Base-by-base conservation (phyloP, 371 early-diverging fungal genomes). In the Mortierella sp. region DNA sequence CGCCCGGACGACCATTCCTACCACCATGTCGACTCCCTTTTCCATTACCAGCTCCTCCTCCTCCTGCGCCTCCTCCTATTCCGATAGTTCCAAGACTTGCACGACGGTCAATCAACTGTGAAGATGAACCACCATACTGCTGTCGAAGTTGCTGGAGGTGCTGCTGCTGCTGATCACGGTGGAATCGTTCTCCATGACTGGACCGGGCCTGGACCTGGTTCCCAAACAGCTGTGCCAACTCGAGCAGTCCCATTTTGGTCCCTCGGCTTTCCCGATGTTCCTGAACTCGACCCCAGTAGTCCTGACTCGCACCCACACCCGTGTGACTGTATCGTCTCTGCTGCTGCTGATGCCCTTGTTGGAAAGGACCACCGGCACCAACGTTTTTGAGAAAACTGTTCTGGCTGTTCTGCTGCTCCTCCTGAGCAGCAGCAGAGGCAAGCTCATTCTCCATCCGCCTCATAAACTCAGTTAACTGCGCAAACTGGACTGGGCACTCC, bases 401-500 rank as follows among this genome's bases (percentile, higher is more conserved):
- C 16, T 29, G 11, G 7, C 18, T 27, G 16, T 60, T 29, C 27
- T 60, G 14, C 60, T 60, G 14, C 60, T 60, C 16, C 4, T 60
- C 60, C 60, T 60, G 60, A 32, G 60, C 60, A 32, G 60, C 60
- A 32, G 60, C 11, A 27, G 32, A 32, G 1, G 60, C 85, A 77
- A 81, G 73, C 58, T 84, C 85, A 48, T 60, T 71, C 48, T 84
- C 85, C 81, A 84, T 81, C 24, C 55, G 55, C 56, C 48, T 78
- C 85, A 84, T 84, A 48, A 81, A 79, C 27, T 73, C 81, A 3
- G 79, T 79, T 16, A 84, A 35, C 71, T 84, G 85, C 41, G 46
- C 76, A 78, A 84, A 84, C 72, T 84, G 85, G 21, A 81, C 72
- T 2, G 85, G 85, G 14, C 78, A 84, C 68, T 84, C 85, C 44